These are phyloP conservation scores for Delonix regia DNA, from an alignment of 306 rosid genomes.

Conservation along the genomic window DNA sequence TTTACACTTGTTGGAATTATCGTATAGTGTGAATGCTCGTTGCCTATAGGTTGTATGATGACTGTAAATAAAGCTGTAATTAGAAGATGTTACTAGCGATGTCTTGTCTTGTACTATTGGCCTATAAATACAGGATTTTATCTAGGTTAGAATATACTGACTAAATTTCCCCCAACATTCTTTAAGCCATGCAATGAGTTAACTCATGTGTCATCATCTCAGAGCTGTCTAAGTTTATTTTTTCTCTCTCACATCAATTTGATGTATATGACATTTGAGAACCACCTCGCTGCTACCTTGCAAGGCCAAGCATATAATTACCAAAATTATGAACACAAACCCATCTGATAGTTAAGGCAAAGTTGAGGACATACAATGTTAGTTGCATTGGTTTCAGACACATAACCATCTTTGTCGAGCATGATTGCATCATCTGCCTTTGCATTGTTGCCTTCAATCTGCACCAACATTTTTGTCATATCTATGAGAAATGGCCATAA, in stretches of 20 bases:
- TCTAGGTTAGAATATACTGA: neutral
- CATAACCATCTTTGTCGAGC: conserved; percentile 88
- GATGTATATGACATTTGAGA: neutral
- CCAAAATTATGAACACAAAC: conserved; percentile 4
- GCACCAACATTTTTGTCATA: conserved; percentile 37
- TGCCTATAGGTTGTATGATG: neutral
- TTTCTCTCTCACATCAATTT: neutral
- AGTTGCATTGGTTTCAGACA: conserved; percentile 88
- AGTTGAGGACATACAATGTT: conserved; percentile 66
- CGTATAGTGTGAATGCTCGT: neutral
- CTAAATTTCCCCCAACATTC: neutral
- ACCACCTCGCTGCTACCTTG: conserved; percentile 10
- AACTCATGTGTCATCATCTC: conserved; percentile 7
- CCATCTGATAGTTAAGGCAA: conserved; percentile 19
- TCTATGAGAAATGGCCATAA: conserved; percentile 4
- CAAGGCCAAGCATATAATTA: conserved; percentile 17
- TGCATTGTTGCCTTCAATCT: conserved; percentile 92
- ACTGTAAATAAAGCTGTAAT: neutral
- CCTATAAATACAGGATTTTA: neutral
- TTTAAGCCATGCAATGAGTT: conserved; percentile 8
- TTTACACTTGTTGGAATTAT: neutral
- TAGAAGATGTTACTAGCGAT: neutral
- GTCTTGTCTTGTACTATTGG: neutral
- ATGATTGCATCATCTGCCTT: conserved; percentile 83
- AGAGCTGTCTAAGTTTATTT: neutral